A percentile compares a stretch with the other conserved stretches of the same genome.
phyloP scores from a whole-genome alignment of 2,329 filamentous ascomycete genomes.

The Fusarium incarnatum region DNA sequence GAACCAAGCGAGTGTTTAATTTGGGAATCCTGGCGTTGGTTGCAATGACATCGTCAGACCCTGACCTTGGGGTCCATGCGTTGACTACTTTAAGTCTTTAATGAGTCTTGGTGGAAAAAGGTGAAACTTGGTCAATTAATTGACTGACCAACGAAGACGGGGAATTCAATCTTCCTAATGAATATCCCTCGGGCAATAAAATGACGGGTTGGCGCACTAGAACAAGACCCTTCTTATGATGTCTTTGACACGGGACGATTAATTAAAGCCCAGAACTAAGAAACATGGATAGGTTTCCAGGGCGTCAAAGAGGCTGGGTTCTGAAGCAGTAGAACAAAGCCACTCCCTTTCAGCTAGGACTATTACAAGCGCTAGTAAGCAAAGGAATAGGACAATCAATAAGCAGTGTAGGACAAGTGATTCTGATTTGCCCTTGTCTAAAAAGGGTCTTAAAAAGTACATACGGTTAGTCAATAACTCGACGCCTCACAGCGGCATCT shows the following conservation, averaged over 20 bases:
- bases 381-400: background rate
- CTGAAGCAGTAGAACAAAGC: slow-evolving; percentile 7
- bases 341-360: slow-evolving; percentile 25
- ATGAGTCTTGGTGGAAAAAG: slow-evolving; percentile 12
- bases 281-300: background rate
- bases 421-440: background rate
- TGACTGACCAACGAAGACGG: slow-evolving; percentile 2
- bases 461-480: background rate
- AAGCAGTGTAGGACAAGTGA: background rate
- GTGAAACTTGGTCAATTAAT: slow-evolving; percentile 18
- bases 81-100: slow-evolving; percentile 10
- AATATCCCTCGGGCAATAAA: slow-evolving; percentile 25
- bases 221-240: background rate
- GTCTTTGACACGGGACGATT: background rate
- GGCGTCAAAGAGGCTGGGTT: background rate
- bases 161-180: slow-evolving; percentile 6
- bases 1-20: slow-evolving; percentile 14
- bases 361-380: background rate
- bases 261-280: background rate
- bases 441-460: background rate
- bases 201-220: background rate
- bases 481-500: slow-evolving; percentile 2
- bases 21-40: slow-evolving; percentile 9
- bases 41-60: slow-evolving; percentile 1
- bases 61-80: background rate